Evolutionary conservation across 208 protist species (phyloP).

Genomic region (Crithidia expoeki): DNA sequence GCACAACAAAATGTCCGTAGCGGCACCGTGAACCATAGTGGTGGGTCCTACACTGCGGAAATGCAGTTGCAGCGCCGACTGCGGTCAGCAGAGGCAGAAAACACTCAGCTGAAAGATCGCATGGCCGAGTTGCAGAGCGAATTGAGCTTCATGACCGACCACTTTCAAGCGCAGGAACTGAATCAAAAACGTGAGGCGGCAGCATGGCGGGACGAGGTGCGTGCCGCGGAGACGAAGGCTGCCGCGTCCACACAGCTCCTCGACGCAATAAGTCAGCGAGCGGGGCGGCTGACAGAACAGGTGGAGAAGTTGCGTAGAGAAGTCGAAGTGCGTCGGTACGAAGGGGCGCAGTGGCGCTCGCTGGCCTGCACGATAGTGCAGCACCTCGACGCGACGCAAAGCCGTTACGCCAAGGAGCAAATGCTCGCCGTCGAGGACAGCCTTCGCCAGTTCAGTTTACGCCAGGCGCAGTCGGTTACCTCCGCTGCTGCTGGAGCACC

Average conservation of each 20-base stretch:
- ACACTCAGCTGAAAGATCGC: background rate
- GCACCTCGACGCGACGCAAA: constrained; percentile 13
- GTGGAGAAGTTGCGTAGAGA: constrained; percentile 32
- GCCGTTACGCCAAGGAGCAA: constrained; percentile 21
- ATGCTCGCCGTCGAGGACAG: constrained; percentile 11
- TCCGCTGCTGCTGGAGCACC: background rate
- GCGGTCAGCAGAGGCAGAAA: constrained; percentile 11
- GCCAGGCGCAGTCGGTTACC: background rate
- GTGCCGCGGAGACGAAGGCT: background rate
- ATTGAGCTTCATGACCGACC: background rate
- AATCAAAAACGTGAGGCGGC: background rate
- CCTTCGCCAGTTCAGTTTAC: constrained; percentile 13
- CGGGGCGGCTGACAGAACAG: constrained; percentile 33
- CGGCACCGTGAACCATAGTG: background rate
- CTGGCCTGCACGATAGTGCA: constrained; percentile 28
- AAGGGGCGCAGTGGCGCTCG: constrained; percentile 50
- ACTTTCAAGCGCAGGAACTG: background rate
- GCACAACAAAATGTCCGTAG: background rate
- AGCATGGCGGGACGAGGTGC: background rate
- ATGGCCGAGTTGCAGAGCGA: constrained; percentile 13
- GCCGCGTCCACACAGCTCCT: constrained; percentile 3
- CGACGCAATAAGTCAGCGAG: constrained; percentile 22
- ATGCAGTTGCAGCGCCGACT: constrained; percentile 16
- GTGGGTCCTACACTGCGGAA: constrained; percentile 6
- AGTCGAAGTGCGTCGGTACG: constrained; percentile 22